Percentiles rank a stretch among this genome's conserved stretches.
Evolutionary conservation across 1,284 basidiomycete genomes (phyloP).

Genomic region (Apiotrichum laibachii): DNA sequence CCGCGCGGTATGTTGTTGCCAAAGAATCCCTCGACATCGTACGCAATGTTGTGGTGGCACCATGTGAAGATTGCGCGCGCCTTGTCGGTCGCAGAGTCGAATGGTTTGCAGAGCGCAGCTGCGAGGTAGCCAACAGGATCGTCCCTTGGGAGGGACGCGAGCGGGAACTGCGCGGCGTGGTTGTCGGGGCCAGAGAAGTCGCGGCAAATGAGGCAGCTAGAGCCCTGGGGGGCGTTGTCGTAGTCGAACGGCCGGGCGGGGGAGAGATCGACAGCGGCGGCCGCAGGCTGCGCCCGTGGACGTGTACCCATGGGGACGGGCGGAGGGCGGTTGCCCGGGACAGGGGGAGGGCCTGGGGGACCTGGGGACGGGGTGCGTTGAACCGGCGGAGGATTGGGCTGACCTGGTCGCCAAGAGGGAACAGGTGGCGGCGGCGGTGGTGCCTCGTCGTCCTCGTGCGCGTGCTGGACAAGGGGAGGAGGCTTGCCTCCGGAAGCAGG

Average conservation of each 20-base stretch:
- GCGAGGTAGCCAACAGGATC: conserved; percentile 14
- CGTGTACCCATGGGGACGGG: conserved; percentile 5
- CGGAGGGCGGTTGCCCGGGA: conserved; percentile 6
- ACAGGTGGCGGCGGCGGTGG: background rate
- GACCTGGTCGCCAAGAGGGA: background rate
- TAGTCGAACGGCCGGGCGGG: conserved; percentile 4
- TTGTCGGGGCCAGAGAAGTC: conserved; percentile 15
- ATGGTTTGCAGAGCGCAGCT: conserved; percentile 10
- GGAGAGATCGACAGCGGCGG: background rate
- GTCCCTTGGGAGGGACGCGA: background rate
- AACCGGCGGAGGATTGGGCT: too few species aligned
- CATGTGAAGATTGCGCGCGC: conserved; percentile 23
- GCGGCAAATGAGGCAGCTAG: conserved; percentile 14
- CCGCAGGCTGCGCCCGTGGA: background rate
- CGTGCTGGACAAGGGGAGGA: background rate
- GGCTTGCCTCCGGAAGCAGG: background rate
- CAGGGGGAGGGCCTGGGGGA: background rate
- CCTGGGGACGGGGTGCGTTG: too few species aligned
- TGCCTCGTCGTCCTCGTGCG: background rate
- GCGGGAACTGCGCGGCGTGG: conserved; percentile 11
- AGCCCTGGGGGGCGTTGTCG: background rate
- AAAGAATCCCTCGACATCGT: conserved; percentile 16
- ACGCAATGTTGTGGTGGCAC: conserved; percentile 21
- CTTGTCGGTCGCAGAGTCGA: conserved; percentile 13
- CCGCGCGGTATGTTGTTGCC: conserved; percentile 8